phyloP scores from a whole-genome alignment of 768 basidiomycete species.

The Myochromella boudieri region DNA sequence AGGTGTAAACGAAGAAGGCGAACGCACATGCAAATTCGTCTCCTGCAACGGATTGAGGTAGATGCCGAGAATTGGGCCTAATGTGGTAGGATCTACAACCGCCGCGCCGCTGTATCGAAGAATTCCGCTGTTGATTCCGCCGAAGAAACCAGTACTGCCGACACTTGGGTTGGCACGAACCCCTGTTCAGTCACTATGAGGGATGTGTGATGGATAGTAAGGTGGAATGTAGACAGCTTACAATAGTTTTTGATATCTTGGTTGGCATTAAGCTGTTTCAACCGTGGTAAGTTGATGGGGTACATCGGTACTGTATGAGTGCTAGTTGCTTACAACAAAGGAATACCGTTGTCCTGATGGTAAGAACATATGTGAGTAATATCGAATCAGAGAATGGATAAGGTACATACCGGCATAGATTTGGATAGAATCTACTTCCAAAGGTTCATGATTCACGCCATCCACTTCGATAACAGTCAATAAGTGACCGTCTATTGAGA shows the following conservation, averaged over 20 bases:
- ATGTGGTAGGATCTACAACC: conserved; percentile 40
- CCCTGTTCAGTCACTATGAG: too few relatives aligned
- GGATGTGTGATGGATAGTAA: too few relatives aligned
- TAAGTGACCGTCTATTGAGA: conserved; percentile 44
- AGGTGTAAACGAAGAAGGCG: too few relatives aligned
- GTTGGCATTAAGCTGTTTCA: conserved; percentile 41
- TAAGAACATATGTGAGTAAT: conserved; percentile 29
- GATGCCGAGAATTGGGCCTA: conserved; percentile 10
- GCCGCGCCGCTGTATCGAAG: conserved; percentile 50
- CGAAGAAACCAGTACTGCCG: conserved; percentile 24
- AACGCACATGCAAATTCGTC: conserved; percentile 30
- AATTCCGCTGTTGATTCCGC: conserved; percentile 48
- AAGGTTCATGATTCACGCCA: conserved; percentile 38
- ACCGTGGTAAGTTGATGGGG: too few relatives aligned
- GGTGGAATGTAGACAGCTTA: too few relatives aligned
- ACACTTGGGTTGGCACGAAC: conserved; percentile 31
- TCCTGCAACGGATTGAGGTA: conserved; percentile 17
- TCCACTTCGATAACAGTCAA: conserved; percentile 57
- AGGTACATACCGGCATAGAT: conserved; percentile 36
- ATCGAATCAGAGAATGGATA: conserved; percentile 24
- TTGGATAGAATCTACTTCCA: conserved; percentile 39
- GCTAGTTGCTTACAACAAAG: too few relatives aligned
- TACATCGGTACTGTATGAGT: too few relatives aligned
- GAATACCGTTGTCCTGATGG: conserved; percentile 28
- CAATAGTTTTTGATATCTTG: conserved; percentile 53